Evolutionary conservation across 164 flowering plant species (phyloP), one percentile per base, ranked within the genome.

Genomic region (Saururus chinensis): DNA sequence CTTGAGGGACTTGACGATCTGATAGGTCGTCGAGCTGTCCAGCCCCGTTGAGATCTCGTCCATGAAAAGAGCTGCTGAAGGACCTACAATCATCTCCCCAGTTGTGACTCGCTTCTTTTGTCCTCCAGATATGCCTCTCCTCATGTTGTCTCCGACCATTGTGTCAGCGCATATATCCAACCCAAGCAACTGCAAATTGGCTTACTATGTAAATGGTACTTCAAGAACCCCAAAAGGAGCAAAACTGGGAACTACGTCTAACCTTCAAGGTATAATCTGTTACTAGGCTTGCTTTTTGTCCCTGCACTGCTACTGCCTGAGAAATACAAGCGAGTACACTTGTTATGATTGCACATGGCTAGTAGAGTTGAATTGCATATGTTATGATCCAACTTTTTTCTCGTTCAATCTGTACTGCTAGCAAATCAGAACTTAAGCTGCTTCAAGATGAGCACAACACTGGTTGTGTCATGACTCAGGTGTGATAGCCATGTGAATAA

Each of bases 61-160:
- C 80, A 77, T 74, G 70, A 74, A 69, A 25, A 76, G 59, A 22
- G 74, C 76, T 19, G 54, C 70, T 19, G 71, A 62, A 24, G 78
- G 76, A 51, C 77, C 77, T 40, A 78, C 79, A 20, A 78, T 69
- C 75, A 78, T 74, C 59, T 79, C 77, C 26, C 80, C 79, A n/a
- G 79, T 73, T 14, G 79, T 76, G 1, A 73, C 70, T 37, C 76
- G 66, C 53, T 76, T 76, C 67, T 76, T 76, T 60, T 76, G 77
- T 40, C 79, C 79, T 30, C 79, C 79, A 1, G 76, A 76, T 59
- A 76, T 73, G 23, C 79, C 79, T 68, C 79, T 67, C 25, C 66
- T 59, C 74, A 76, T 73, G 14, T 73, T 60, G 53, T 73, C 69
- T 60, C 79, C 76, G 22, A 76, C 79, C 62, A 72, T 61, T 21